Evolutionary conservation across 768 basidiomycete species (phyloP).

Genomic region (Suillus spraguei): DNA sequence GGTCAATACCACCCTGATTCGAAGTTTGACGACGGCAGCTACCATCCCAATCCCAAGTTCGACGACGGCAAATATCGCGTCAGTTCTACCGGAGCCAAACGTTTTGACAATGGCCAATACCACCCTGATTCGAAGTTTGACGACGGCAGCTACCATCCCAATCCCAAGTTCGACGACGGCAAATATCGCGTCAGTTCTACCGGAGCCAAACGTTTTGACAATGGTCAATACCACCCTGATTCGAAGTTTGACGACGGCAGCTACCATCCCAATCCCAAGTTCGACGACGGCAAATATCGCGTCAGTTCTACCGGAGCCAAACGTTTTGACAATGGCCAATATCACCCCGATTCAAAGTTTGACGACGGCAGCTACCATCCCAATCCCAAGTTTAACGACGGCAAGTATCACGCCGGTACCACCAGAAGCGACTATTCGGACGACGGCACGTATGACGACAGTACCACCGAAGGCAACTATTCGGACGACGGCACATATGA

Average conservation of each 20-base stretch:
- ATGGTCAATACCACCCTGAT: constrained; percentile 4
- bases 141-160: constrained; percentile 6
- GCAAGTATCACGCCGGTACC: constrained; percentile 6
- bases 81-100: not conserved
- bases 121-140: not conserved
- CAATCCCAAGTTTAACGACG: constrained; percentile 11
- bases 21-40: not conserved
- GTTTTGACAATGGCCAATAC: constrained; percentile 6
- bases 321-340: constrained; percentile 4
- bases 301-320: not conserved
- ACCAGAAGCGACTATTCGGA: no score
- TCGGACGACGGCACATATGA: not conserved
- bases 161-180: constrained; percentile 12
- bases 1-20: constrained; percentile 4
- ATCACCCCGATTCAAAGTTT: not conserved
- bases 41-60: constrained; percentile 13
- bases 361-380: constrained; percentile 7
- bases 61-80: constrained; percentile 9
- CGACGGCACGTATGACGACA: no score
- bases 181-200: not conserved
- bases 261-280: constrained; percentile 13
- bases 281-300: constrained; percentile 10
- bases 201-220: constrained; percentile 1
- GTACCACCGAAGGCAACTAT: not conserved
- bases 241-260: not conserved